A percentile compares a stretch with the other conserved stretches of the same genome.
phyloP scores from a whole-genome alignment of 2,329 filamentous ascomycete genomes.

The Arthrobotrys musiformis region DNA sequence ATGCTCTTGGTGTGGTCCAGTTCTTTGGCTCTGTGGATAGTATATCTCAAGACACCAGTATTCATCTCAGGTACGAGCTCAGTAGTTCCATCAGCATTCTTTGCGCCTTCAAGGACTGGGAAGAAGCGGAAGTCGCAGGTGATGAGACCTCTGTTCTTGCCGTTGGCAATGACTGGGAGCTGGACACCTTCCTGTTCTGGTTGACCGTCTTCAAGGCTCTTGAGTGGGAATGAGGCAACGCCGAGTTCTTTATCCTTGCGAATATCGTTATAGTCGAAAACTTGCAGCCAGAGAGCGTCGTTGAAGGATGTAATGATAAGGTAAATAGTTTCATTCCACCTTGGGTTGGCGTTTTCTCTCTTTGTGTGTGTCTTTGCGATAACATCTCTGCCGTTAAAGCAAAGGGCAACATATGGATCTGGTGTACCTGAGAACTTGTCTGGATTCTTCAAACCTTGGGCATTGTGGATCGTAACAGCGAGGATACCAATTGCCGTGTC shows the following conservation, averaged over 20 bases:
- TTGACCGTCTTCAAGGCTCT: slow-evolving; percentile 78
- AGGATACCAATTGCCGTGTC: slow-evolving; percentile 96
- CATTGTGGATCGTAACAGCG: slow-evolving; percentile 89
- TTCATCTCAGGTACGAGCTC: slow-evolving; percentile 88
- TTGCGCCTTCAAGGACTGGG: slow-evolving; percentile 81
- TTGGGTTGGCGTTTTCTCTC: slow-evolving; percentile 83
- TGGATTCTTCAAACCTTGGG: slow-evolving; percentile 90
- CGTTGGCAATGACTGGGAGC: slow-evolving; percentile 84
- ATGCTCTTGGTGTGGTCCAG: slow-evolving; percentile 91
- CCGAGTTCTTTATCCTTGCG: slow-evolving; percentile 97
- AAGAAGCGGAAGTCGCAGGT: slow-evolving; percentile 91
- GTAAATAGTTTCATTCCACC: slow-evolving; percentile 97
- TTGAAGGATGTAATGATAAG: slow-evolving; percentile 91
- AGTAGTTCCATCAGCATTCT: slow-evolving; percentile 78
- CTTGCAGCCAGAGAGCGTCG: slow-evolving; percentile 82
- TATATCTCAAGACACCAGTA: slow-evolving; percentile 93
- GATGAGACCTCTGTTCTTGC: slow-evolving; percentile 82
- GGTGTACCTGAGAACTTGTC: slow-evolving; percentile 92
- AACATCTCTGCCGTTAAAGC: slow-evolving; percentile 82
- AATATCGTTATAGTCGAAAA: slow-evolving; percentile 94
- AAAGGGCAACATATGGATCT: slow-evolving; percentile 88
- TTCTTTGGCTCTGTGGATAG: slow-evolving; percentile 94
- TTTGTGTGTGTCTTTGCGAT: slow-evolving; percentile 90
- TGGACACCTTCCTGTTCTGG: slow-evolving; percentile 83
- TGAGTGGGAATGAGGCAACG: slow-evolving; percentile 83